Base-by-base conservation (phyloP, 1,284 basidiomycete species). In the Trametes versicolor region DNA sequence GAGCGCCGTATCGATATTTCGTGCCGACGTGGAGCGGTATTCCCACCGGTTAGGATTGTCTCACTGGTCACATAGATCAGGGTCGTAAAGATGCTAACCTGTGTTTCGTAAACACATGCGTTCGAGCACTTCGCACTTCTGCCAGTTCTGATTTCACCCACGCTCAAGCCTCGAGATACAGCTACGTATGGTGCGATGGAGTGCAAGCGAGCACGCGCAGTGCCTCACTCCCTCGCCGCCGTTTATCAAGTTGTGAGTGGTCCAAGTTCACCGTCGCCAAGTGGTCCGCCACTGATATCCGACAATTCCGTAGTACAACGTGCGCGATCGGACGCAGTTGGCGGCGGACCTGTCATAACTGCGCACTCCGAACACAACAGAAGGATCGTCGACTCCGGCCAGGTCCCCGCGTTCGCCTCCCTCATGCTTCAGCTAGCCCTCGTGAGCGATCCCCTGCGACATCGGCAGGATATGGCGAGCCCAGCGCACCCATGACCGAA, bases 1-100 rank as follows among this genome's bases (percentile, higher is more conserved):
- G 32, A 43, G 41, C 32, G n/a, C 34, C 34, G 55, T 32, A 59
- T 64, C 51, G 59, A 62, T 59, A 32, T 19, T 34, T 53, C 34
- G 19, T 48, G 32, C 29, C 54, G 41, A 52, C n/a, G n/a, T 39
- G 21, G 29, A 32, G 29, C 29, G 29, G 29, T 32, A 8, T 32
- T 32, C 29, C 29, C 29, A 36, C 39, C 36, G 36, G 21, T 2
- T 19, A 10, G 21, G 4, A 54, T 13, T 41, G 52, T 41, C 37
- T 25, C 52, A 41, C 52, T 19, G 21, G 7, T 10, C 45, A 27
- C 17, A 17, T n/a, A 27, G 36, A 27, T 7, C 29, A 19, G 19
- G 17, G 23, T 19, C 21, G 21, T n/a, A 10, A 48, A 27, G 12
- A 4, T 21, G 29, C 29, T 32, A 32, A 32, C 29, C 29, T 8